These are phyloP conservation scores for Fagus crenata DNA, from an alignment of 306 rosid species.

Conservation along the genomic window DNA sequence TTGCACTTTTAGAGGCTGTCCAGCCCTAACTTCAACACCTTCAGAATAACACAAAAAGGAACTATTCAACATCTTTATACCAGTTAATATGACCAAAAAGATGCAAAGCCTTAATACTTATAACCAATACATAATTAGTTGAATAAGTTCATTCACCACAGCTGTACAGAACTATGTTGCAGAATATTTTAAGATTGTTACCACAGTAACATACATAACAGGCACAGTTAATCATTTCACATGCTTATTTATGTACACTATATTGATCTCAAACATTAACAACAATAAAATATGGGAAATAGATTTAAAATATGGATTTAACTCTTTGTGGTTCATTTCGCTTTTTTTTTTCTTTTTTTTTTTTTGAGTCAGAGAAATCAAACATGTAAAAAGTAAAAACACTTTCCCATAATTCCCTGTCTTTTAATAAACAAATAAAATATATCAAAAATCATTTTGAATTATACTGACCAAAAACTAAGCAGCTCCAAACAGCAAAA, in stretches of 20 bases:
- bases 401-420: no score
- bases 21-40: constrained; percentile 94
- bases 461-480: not conserved
- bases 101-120: not conserved
- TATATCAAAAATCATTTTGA: not conserved
- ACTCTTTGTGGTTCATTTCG: no score
- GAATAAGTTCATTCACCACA: not conserved
- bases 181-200: not conserved
- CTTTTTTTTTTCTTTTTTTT: no score
- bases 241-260: no score
- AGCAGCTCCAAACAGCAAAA: not conserved
- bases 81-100: not conserved
- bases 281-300: no score
- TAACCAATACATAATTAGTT: not conserved
- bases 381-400: no score
- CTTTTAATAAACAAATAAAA: no score
- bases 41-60: not conserved
- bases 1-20: constrained; percentile 50
- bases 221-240: not conserved
- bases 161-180: not conserved
- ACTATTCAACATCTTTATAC: not conserved
- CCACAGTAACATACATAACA: not conserved
- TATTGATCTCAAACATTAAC: no score
- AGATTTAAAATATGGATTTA: no score
- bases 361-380: no score